phyloP scores from a whole-genome alignment of 1,284 basidiomycete species.

The Cutaneotrichosporon dermatis region DNA sequence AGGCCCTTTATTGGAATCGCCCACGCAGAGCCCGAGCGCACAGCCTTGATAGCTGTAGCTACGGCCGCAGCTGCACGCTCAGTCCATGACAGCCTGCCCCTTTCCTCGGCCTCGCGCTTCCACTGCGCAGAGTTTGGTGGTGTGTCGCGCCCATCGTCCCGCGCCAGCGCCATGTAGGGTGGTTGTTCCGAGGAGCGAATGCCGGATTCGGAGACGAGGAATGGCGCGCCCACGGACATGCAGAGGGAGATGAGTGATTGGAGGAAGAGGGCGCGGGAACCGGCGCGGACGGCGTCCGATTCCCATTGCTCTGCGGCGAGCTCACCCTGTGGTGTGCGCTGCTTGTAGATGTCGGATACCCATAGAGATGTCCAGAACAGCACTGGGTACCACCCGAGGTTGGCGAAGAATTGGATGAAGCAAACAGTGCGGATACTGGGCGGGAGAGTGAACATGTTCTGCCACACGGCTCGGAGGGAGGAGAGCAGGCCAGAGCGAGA shows the following conservation, averaged over 20 bases:
- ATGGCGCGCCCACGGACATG: slow-evolving; percentile 67
- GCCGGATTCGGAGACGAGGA: slow-evolving; percentile 56
- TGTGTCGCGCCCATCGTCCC: neutral
- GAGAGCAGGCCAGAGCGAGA: slow-evolving; percentile 33
- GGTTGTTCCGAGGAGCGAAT: slow-evolving; percentile 19
- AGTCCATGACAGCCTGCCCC: slow-evolving; percentile 4
- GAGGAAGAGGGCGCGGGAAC: slow-evolving; percentile 75
- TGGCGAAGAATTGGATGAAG: slow-evolving; percentile 72
- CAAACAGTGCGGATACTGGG: slow-evolving; percentile 69
- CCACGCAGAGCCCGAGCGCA: slow-evolving; percentile 23
- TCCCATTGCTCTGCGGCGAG: slow-evolving; percentile 46
- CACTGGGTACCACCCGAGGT: slow-evolving; percentile 81
- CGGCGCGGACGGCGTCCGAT: slow-evolving; percentile 70
- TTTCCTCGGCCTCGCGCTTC: slow-evolving; percentile 19
- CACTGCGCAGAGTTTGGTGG: slow-evolving; percentile 11
- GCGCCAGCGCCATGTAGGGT: neutral
- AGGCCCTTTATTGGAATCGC: slow-evolving; percentile 41
- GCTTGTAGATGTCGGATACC: slow-evolving; percentile 77
- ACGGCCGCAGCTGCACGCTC: slow-evolving; percentile 11
- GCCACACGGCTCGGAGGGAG: slow-evolving; percentile 56
- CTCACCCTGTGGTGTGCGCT: slow-evolving; percentile 37
- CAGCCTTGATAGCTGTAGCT: slow-evolving; percentile 15
- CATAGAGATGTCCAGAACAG: slow-evolving; percentile 84
- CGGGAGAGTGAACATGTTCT: slow-evolving; percentile 65
- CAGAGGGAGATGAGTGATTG: slow-evolving; percentile 66